Percentiles rank a stretch among this genome's conserved stretches.
Evolutionary conservation across 352 stramenopile species (phyloP).

Genomic region (Globisporangium splendens): DNA sequence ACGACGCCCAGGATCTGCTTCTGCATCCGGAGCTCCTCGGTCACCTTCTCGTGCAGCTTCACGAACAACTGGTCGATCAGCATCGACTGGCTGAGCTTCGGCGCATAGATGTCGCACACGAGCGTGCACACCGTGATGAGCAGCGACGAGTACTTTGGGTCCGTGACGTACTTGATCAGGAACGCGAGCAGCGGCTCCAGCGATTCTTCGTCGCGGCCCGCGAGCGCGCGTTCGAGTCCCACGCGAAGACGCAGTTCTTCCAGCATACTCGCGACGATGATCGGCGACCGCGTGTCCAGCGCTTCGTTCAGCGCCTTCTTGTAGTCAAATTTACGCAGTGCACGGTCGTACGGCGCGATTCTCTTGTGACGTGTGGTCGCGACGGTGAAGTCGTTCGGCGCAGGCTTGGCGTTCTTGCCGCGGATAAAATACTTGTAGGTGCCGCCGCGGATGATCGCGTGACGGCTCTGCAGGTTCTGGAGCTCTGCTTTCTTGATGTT

Average conservation of each 20-base stretch:
- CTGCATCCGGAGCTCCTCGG: constrained; percentile 82
- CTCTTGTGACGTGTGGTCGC: constrained; percentile 84
- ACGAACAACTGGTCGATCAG: constrained; percentile 94
- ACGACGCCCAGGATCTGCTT: constrained; percentile 84
- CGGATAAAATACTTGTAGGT: constrained; percentile 91
- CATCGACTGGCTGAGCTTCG: constrained; percentile 88
- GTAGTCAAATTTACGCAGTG: constrained; percentile 95
- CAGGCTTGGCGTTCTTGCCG: constrained; percentile 80
- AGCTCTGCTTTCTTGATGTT: constrained; percentile 67
- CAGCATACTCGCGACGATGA: constrained; percentile 92
- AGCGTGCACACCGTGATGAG: constrained; percentile 92
- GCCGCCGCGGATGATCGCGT: constrained; percentile 73
- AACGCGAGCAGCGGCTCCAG: constrained; percentile 95
- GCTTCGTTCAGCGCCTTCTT: constrained; percentile 94
- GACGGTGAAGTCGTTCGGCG: constrained; percentile 73
- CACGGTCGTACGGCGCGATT: constrained; percentile 90
- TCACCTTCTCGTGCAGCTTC: constrained; percentile 87
- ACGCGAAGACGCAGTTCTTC: constrained; percentile 93
- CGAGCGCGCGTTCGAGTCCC: constrained; percentile 87
- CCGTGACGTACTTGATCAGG: constrained; percentile 93
- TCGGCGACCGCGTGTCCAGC: constrained; percentile 87
- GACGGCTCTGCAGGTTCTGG: constrained; percentile 59
- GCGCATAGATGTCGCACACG: constrained; percentile 92
- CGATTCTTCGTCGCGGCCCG: constrained; percentile 91
- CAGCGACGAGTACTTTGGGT: constrained; percentile 91